Evolutionary conservation across 1,284 basidiomycete species (phyloP).

Genomic region (Naganishia sp.): DNA sequence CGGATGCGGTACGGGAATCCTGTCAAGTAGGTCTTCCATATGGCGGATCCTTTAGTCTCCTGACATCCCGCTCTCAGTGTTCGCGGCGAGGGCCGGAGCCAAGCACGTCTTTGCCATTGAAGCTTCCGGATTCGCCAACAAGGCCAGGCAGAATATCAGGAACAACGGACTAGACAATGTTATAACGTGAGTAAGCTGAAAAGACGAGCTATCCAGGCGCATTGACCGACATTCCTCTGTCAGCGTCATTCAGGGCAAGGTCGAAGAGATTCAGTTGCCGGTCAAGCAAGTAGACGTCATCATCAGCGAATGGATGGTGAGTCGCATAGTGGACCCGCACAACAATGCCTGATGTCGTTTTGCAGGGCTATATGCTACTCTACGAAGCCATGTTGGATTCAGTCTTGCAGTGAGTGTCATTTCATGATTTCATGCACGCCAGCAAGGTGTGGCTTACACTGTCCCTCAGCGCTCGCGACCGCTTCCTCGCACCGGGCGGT

Average conservation of each 20-base stretch:
- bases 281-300: slow-evolving; percentile 85
- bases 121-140: slow-evolving; percentile 80
- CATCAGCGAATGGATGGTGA: slow-evolving; percentile 94
- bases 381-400: slow-evolving; percentile 99
- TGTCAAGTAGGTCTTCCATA: slow-evolving; percentile 61
- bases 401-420: slow-evolving; percentile 62
- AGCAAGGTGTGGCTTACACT: not conserved
- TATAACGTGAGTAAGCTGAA: slow-evolving; percentile 63
- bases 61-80: slow-evolving; percentile 57
- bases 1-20: slow-evolving; percentile 89
- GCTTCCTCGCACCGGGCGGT: slow-evolving; percentile 72
- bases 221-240: not conserved
- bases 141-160: slow-evolving; percentile 77
- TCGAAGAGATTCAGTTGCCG: slow-evolving; percentile 73
- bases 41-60: not conserved
- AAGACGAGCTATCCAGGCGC: not conserved
- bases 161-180: slow-evolving; percentile 73
- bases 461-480: slow-evolving; percentile 66
- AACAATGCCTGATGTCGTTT: not conserved
- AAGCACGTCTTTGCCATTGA: slow-evolving; percentile 92
- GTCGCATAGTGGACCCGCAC: slow-evolving; percentile 18
- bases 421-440: too few relatives aligned
- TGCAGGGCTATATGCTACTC: slow-evolving; percentile 71
- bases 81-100: slow-evolving; percentile 88
- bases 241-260: slow-evolving; percentile 80